Evolutionary conservation across 108 stramenopile species (phyloP), one percentile per base, ranked within the genome.

Genomic region (Stephanodiscus minutulus): DNA sequence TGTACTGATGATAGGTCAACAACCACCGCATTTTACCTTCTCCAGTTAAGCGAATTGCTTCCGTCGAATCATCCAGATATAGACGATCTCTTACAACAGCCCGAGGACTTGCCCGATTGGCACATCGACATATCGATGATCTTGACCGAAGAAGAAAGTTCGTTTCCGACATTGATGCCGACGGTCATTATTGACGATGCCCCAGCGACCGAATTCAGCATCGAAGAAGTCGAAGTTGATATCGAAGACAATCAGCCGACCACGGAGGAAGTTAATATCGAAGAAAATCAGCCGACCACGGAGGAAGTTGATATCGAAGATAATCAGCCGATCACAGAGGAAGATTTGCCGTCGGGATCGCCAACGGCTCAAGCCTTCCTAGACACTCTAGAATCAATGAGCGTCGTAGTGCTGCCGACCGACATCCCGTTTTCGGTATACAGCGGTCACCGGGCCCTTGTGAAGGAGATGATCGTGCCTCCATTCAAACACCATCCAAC

Each of bases 11-110:
- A 13, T 44, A 15, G 43, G 43, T 44, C 43, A 44, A 13, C 13
- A 0, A 3, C 0, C 43, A 2, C 13, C 15, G n/a, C 15, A 46
- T 25, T 41, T n/a, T 21, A 11, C 44, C 43, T 6, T 12, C 44
- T 63, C 44, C 15, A 63, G 62, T 63, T 63, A 44, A 36, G 39
- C 39, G 21, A 44, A n/a, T 39, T 63, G 37, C 35, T 63, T 11
- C 62, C 72, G 8, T 18, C 35, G 20, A 49, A 55, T 64, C 72
- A 73, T 61, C 72, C 72, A 31, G 39, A 73, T 15, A 52, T 73
- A 7, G 56, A 73, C 47, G 72, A 58, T 27, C 58, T 73, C 43
- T 73, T 73, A 18, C 2, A 31, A 21, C 35, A 57, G 27, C 27
- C 53, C 44, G 25, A 29, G 53, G 57, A 25, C 9, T 39, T 69